A percentile compares a stretch with the other conserved stretches of the same genome.
Conservation (phyloP, 2,329 filamentous ascomycete genomes). For the Purpureocillium lavendulum region DNA sequence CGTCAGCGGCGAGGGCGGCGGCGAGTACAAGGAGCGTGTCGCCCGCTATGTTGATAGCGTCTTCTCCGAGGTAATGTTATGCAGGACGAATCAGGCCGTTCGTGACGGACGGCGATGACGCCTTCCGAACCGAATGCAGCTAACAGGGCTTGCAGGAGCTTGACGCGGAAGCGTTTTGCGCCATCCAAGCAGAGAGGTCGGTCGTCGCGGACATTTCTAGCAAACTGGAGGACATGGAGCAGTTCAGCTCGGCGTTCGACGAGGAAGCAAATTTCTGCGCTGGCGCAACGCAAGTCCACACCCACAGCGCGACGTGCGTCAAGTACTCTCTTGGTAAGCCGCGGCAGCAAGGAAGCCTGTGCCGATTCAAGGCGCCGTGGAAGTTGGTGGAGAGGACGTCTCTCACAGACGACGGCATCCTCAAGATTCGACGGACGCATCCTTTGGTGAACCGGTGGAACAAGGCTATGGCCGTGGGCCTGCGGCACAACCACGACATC, state of each 20-base stretch:
- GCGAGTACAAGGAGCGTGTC: no score
- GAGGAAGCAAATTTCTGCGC: not conserved
- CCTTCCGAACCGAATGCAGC: no score
- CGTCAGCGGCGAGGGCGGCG: no score
- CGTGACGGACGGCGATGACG: no score
- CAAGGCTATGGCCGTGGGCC: not conserved
- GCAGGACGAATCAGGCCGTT: no score
- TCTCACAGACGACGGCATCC: not conserved
- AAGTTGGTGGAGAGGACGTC: not conserved
- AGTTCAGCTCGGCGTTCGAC: not conserved
- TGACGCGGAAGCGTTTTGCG: not conserved
- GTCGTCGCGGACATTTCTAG: not conserved
- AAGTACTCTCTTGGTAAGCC: not conserved
- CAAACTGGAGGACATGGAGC: not conserved
- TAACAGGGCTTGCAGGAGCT: not conserved
- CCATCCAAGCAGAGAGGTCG: not conserved
- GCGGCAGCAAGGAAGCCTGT: not conserved
- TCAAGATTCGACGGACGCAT: not conserved
- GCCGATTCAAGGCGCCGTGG: not conserved
- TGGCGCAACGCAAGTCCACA: not conserved
- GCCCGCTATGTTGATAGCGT: no score
- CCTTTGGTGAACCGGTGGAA: not conserved
- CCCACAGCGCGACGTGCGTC: not conserved
- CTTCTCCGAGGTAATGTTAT: no score
- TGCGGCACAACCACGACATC: not conserved